These are phyloP conservation scores for Naumovozyma dairenensis DNA, from an alignment of 805 yeast genomes.

Conservation along the genomic window DNA sequence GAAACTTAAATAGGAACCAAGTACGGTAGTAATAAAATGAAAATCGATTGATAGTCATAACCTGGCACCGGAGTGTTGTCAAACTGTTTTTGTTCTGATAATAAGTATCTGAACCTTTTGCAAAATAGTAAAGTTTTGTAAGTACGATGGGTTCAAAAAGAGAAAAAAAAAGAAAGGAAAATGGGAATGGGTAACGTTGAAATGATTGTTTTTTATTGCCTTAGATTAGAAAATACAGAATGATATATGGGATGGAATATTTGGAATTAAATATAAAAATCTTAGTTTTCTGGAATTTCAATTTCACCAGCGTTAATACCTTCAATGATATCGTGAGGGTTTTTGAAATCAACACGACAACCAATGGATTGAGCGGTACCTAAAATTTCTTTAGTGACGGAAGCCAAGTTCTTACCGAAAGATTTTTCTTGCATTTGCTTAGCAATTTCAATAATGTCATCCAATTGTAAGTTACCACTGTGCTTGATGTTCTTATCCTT, in stretches of 20 bases:
- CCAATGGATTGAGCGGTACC: slow-evolving; percentile 99
- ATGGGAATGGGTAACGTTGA: slow-evolving; percentile 9
- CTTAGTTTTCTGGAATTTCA: slow-evolving; percentile 43
- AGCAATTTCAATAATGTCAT: slow-evolving; percentile 94
- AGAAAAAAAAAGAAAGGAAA: slow-evolving; percentile 2
- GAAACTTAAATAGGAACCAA: slow-evolving; percentile 61
- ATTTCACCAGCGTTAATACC: slow-evolving; percentile 98
- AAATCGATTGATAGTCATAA: slow-evolving; percentile 3
- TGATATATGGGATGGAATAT: slow-evolving; percentile 15
- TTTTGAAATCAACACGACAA: slow-evolving; percentile 98
- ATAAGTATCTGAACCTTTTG: slow-evolving; percentile 1
- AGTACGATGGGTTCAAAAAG: neutral
- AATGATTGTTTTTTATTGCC: slow-evolving; percentile 20
- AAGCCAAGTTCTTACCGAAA: slow-evolving; percentile 93
- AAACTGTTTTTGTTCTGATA: slow-evolving; percentile 5
- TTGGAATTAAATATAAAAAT: slow-evolving; percentile 4
- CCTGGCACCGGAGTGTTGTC: slow-evolving; percentile 15
- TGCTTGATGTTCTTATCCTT: slow-evolving; percentile 99
- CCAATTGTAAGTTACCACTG: slow-evolving; percentile 96
- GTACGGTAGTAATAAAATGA: slow-evolving; percentile 4
- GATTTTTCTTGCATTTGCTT: slow-evolving; percentile 96
- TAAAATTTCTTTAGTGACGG: slow-evolving; percentile 96
- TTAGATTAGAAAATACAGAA: slow-evolving; percentile 26
- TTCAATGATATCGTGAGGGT: slow-evolving; percentile 98
- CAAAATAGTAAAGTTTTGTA: neutral